Base-by-base conservation (phyloP, 2,329 filamentous ascomycete species). In the Diaporthe humulicola region DNA sequence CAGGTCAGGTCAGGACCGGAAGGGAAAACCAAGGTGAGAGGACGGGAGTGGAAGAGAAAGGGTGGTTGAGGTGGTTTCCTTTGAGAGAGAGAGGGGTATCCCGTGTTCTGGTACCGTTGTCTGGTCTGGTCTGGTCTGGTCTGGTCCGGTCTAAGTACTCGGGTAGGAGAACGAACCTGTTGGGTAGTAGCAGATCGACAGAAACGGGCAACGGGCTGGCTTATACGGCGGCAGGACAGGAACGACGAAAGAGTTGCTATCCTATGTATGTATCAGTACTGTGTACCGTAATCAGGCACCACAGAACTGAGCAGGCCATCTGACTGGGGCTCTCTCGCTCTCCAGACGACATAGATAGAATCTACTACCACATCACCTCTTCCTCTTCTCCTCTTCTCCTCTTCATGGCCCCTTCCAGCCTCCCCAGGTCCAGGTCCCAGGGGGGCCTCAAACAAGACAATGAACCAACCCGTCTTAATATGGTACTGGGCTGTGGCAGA, bases 41-140 rank as follows among this genome's bases (percentile, higher is more conserved):
- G 25, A 45, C 58, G 38, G 58, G 25, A 38, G 38, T 30, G 25
- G n/a, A 5, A 52, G 36, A 50, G 42, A 50, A 67, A 38, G 61
- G 42, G 28, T 50, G 42, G 28, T 50, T 12, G 61, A 50, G 28
- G 42, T 25, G 42, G 28, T 50, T 50, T 33, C 45, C 45, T 67
- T 48, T 50, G 61, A 67, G 42, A 61, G 61, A 67, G 42, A 61
- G 57, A 48, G 60, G 60, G 60, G 60, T 66, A 36, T 66, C 60
- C 60, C 60, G 60, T 66, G 40, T 66, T 28, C 36, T 61, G 42
- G 42, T 19, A 45, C 42, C 42, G 42, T 28, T 38, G 36, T 61
- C 15, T 42, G 58, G 58, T 61, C 58, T 61, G 58, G 58, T 61
- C 58, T 61, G 58, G 58, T 61, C 58, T 61, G 58, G 58, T 61